Conservation (phyloP, 495 filamentous ascomycete species). For the Podospora comata region DNA sequence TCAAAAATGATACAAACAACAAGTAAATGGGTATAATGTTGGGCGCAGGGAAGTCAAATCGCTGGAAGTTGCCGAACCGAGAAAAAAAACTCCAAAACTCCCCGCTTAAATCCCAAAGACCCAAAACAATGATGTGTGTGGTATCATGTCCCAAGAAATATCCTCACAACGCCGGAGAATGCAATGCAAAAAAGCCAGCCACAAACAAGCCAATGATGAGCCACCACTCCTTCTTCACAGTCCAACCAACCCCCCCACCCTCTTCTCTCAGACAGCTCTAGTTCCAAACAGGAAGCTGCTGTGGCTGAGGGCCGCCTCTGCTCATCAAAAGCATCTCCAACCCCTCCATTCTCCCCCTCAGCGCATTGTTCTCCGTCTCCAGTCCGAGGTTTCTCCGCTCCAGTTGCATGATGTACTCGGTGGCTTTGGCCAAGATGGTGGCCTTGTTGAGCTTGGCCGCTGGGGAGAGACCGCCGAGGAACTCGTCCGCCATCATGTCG, state of each 20-base stretch:
- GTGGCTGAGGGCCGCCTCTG: background rate
- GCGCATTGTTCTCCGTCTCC: conserved; percentile 67
- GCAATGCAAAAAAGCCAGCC: background rate
- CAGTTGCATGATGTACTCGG: conserved; percentile 82
- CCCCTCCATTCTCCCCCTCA: conserved; percentile 62
- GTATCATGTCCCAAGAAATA: background rate
- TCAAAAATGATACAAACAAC: background rate
- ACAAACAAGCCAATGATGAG: background rate
- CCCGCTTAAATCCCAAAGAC: background rate
- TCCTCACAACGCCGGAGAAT: background rate
- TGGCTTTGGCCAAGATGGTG: conserved; percentile 78
- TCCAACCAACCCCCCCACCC: background rate
- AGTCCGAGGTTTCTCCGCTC: conserved; percentile 71
- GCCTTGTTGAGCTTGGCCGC: conserved; percentile 47
- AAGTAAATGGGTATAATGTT: background rate
- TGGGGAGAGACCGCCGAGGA: conserved; percentile 15
- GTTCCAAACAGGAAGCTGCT: conserved; percentile 1
- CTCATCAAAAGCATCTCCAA: conserved; percentile 54
- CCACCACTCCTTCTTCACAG: background rate
- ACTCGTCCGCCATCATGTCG: conserved; percentile 16
- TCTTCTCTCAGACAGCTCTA: background rate
- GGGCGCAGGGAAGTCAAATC: background rate
- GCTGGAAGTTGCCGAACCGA: background rate
- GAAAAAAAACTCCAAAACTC: conserved; percentile 1
- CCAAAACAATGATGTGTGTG: background rate